Percentiles rank a stretch among this genome's conserved stretches.
These are phyloP conservation scores for Starmerella lactis-condensi DNA, from an alignment of 805 yeast species.

Conservation along the genomic window DNA sequence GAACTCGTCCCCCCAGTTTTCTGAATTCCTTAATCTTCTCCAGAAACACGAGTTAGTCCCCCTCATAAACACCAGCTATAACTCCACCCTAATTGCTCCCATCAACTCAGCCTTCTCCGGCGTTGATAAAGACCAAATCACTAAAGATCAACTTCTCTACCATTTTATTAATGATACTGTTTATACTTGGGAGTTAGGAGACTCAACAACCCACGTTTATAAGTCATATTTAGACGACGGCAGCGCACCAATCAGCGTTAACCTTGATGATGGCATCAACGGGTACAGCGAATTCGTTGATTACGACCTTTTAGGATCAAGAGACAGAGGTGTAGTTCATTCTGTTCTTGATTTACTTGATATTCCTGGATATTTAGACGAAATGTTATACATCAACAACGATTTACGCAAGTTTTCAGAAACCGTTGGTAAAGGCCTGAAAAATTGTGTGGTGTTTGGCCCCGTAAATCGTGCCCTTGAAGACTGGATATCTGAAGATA, in stretches of 20 bases:
- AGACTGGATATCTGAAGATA: conserved; percentile 3
- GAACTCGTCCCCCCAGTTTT: conserved; percentile 48
- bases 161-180: conserved; percentile 21
- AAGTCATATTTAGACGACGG: conserved; percentile 11
- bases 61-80: conserved; percentile 35
- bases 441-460: conserved; percentile 8
- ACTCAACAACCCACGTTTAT: conserved; percentile 6
- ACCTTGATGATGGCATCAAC: conserved; percentile 11
- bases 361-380: conserved; percentile 12
- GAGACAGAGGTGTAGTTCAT: conserved; percentile 17
- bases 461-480: conserved; percentile 11
- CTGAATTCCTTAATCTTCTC: conserved; percentile 38
- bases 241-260: conserved; percentile 10
- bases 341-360: conserved; percentile 10
- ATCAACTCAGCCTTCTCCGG: conserved; percentile 53
- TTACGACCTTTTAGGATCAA: conserved; percentile 14
- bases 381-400: conserved; percentile 7
- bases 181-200: conserved; percentile 5
- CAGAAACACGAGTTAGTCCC: conserved; percentile 51
- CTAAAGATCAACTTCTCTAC: conserved; percentile 16
- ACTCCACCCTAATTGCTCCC: conserved; percentile 63
- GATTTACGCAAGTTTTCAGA: conserved; percentile 9
- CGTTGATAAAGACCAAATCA: conserved; percentile 7
- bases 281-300: conserved; percentile 12
- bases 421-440: conserved; percentile 4